Evolutionary conservation across 192 early-diverging fungal genomes (phyloP), one percentile per base, ranked within the genome.

Genomic region (Coemansia sp.): DNA sequence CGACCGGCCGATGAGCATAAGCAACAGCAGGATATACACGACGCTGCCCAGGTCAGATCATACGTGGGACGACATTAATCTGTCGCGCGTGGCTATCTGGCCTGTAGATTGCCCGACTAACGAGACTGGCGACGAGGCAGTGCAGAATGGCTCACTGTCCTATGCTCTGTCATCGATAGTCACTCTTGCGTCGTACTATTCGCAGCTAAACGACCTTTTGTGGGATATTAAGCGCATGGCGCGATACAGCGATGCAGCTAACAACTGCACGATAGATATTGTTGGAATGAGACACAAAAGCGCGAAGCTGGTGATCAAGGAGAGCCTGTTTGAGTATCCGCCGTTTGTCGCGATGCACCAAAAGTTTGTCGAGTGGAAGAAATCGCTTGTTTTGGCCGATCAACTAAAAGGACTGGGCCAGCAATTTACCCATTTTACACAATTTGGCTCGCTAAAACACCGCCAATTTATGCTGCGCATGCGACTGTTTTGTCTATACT

Each of bases 401-500:
- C 61, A 60, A 2, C 30, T 73, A 57, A 63, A 60, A 25, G 25
- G 14, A 1, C 29, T 33, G n/a, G 56, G 29, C 30, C 31, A 52
- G 6, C 49, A 55, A 0, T 30, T 58, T 32, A 30, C 34, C 22
- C 34, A 54, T 34, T 67, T 79, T 45, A 1, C 64, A 31, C 42
- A 58, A 16, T 78, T 78, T 64, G 76, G 76, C 34, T 60, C 45
- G 59, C 48, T 67, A 7, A 32, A 36, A 25, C 76, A 78, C 30
- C 71, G 76, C 22, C 42, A 57, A 22, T 51, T 54, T 40, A 50
- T 73, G 12, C 61, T 73, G 67, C 76, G 76, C 12, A 49, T 69
- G 16, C 63, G 76, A 29, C 73, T 69, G 48, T 78, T 78, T 50
- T 78, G 67, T 61, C 60, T 72, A 40, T 67, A 70, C 36, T 52